These are phyloP conservation scores for Schizothecium vesticola DNA, from an alignment of 495 filamentous ascomycete species.

Conservation along the genomic window DNA sequence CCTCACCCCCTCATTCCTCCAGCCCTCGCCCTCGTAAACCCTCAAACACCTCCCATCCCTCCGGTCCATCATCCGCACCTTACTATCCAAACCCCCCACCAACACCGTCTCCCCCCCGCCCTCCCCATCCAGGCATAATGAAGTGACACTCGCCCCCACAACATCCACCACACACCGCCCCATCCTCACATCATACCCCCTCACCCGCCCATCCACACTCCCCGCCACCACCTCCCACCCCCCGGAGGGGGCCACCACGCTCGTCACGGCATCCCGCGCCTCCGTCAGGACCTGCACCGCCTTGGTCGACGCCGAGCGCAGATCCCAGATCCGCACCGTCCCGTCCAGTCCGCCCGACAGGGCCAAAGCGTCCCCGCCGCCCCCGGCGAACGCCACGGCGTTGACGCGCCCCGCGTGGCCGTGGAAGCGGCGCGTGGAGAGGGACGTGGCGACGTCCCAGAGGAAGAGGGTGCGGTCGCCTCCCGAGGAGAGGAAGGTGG, in stretches of 20 bases:
- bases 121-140: constrained; percentile 28
- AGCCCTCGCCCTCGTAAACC: constrained; percentile 57
- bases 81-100: constrained; percentile 69
- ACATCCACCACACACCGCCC: constrained; percentile 71
- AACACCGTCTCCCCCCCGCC: constrained; percentile 67
- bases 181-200: constrained; percentile 83
- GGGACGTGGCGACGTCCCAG: constrained; percentile 82
- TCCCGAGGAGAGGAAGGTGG: constrained; percentile 72
- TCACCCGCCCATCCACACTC: constrained; percentile 80
- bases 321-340: constrained; percentile 84
- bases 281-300: constrained; percentile 75
- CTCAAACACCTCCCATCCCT: constrained; percentile 66
- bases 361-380: constrained; percentile 57
- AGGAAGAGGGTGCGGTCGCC: constrained; percentile 87
- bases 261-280: constrained; percentile 69
- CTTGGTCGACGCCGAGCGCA: constrained; percentile 52
- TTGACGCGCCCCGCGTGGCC: constrained; percentile 74
- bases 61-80: constrained; percentile 76
- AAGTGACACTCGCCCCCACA: constrained; percentile 45
- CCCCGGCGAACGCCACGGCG: constrained; percentile 67
- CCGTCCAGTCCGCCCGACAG: constrained; percentile 75
- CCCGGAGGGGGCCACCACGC: constrained; percentile 48
- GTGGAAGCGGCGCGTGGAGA: constrained; percentile 66
- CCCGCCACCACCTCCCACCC: constrained; percentile 56
- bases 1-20: constrained; percentile 64